phyloP scores from a whole-genome alignment of 2,329 filamentous ascomycete species.

The Colletotrichum falcatum region DNA sequence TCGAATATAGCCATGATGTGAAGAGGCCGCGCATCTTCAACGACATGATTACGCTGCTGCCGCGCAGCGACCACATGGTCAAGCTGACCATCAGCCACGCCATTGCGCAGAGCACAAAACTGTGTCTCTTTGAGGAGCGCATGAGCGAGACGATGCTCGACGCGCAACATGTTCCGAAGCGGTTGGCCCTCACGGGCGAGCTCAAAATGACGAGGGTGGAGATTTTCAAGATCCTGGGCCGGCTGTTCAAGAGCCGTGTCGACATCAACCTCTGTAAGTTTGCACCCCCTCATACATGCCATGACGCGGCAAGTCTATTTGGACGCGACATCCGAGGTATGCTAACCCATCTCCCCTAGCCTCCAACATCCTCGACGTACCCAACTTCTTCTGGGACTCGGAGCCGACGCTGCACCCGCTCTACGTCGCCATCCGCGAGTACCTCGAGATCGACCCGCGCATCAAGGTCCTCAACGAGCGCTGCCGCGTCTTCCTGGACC shows the following conservation, averaged over 20 bases:
- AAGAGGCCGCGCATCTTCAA: slow-evolving; percentile 94
- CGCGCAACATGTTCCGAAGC: slow-evolving; percentile 91
- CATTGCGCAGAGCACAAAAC: slow-evolving; percentile 95
- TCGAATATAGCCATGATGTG: slow-evolving; percentile 91
- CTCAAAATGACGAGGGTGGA: slow-evolving; percentile 92
- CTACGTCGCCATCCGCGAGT: slow-evolving; percentile 94
- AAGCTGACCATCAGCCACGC: slow-evolving; percentile 98
- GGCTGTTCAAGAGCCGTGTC: slow-evolving; percentile 92
- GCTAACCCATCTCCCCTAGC: slow-evolving; percentile 61
- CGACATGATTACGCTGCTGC: slow-evolving; percentile 98
- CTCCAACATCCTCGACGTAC: slow-evolving; percentile 94
- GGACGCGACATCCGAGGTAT: too few relatives aligned
- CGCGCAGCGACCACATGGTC: slow-evolving; percentile 95
- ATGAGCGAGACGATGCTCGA: slow-evolving; percentile 96
- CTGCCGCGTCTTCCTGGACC: slow-evolving; percentile 94
- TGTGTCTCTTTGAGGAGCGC: slow-evolving; percentile 94
- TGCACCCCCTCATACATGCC: background rate
- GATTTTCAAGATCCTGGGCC: slow-evolving; percentile 90
- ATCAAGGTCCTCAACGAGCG: slow-evolving; percentile 98
- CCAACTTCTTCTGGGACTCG: slow-evolving; percentile 98
- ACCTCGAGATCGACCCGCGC: slow-evolving; percentile 95
- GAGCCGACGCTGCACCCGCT: slow-evolving; percentile 95
- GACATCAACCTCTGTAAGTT: slow-evolving; percentile 96
- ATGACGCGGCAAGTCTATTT: background rate
- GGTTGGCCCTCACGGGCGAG: slow-evolving; percentile 87